These are phyloP conservation scores for Plasmodium vinckei DNA, from an alignment of 169 alveolate species.

Conservation along the genomic window DNA sequence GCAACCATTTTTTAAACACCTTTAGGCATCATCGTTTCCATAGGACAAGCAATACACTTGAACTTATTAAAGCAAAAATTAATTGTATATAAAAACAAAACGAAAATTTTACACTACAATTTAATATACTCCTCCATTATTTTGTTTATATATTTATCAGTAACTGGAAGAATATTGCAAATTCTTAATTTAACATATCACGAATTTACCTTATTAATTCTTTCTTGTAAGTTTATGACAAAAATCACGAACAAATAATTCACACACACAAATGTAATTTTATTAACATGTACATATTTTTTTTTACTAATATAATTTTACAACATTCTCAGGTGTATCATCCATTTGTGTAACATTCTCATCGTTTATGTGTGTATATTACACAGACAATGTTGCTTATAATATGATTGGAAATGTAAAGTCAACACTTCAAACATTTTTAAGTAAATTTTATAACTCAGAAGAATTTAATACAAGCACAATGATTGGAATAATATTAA, in stretches of 20 bases:
- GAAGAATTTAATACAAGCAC: slow-evolving; percentile 26
- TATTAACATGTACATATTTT: background rate
- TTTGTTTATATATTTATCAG: slow-evolving; percentile 24
- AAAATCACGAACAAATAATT: background rate
- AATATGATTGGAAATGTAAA: slow-evolving; percentile 71
- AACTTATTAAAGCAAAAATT: slow-evolving; percentile 41
- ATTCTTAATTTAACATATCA: slow-evolving; percentile 4
- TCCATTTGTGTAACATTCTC: slow-evolving; percentile 63
- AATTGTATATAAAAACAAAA: slow-evolving; percentile 30
- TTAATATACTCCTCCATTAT: slow-evolving; percentile 34
- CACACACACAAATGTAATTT: background rate
- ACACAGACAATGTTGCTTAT: slow-evolving; percentile 66
- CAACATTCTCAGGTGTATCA: slow-evolving; percentile 16
- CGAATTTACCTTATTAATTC: background rate
- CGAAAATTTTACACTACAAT: slow-evolving; percentile 27
- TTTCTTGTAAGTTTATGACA: slow-evolving; percentile 24
- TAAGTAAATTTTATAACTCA: slow-evolving; percentile 47
- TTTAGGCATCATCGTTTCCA: slow-evolving; percentile 52
- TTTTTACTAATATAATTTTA: background rate
- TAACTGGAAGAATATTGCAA: slow-evolving; percentile 24
- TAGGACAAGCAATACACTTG: slow-evolving; percentile 48
- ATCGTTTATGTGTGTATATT: slow-evolving; percentile 55
- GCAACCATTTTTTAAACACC: background rate
- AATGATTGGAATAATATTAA: slow-evolving; percentile 28
- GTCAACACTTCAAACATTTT: slow-evolving; percentile 60